Evolutionary conservation across 257 asterid genomes (phyloP).

Genomic region (Ilex asprella): DNA sequence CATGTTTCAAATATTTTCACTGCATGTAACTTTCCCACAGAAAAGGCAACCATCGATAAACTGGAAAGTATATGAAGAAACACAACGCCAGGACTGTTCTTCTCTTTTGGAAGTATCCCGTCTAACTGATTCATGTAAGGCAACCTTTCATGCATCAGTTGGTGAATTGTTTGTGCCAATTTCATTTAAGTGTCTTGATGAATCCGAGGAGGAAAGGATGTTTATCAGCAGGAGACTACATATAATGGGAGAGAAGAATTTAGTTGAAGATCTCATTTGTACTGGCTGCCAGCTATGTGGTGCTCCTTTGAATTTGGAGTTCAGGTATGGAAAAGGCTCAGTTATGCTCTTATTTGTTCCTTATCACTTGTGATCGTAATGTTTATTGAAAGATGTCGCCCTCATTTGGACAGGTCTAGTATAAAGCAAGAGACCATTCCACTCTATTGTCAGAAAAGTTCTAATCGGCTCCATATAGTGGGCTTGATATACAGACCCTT

Average conservation of each 20-base stretch:
- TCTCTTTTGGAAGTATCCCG: constrained; percentile 39
- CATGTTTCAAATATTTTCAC: constrained; percentile 6
- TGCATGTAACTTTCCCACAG: constrained; percentile 21
- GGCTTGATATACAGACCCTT: constrained; percentile 65
- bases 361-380: constrained; percentile 6
- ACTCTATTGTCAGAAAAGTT: constrained; percentile 45
- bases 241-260: constrained; percentile 21
- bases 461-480: constrained; percentile 38
- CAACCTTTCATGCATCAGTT: constrained; percentile 49
- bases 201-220: constrained; percentile 54
- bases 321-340: constrained; percentile 28
- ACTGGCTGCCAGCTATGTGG: constrained; percentile 64
- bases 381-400: neutral
- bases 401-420: constrained; percentile 32
- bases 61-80: constrained; percentile 59
- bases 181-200: constrained; percentile 44
- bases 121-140: constrained; percentile 34
- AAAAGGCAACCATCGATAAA: constrained; percentile 40
- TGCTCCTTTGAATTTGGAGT: constrained; percentile 29
- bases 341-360: constrained; percentile 1
- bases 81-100: constrained; percentile 34
- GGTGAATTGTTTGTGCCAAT: constrained; percentile 68
- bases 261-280: constrained; percentile 56
- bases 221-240: constrained; percentile 56
- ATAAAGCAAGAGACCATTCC: constrained; percentile 27